A percentile compares a stretch with the other conserved stretches of the same genome.
These are phyloP conservation scores for Colletotrichum destructivum DNA, from an alignment of 2,329 filamentous ascomycete species.

Conservation along the genomic window DNA sequence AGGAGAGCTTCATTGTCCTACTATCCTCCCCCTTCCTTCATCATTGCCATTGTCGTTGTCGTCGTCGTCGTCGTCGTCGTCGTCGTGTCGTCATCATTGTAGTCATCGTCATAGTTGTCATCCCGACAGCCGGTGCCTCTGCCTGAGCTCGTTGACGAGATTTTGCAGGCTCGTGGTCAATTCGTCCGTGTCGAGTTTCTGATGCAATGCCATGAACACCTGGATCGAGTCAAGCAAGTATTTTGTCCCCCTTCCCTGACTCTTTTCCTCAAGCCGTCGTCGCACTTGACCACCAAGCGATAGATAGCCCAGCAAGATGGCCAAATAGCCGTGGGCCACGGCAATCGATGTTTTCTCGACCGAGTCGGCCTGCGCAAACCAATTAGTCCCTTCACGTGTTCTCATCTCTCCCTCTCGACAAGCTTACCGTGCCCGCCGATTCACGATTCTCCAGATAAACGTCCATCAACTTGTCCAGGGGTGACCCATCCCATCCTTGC, in stretches of 20 bases:
- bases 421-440: slow-evolving; percentile 76
- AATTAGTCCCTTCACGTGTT: slow-evolving; percentile 37
- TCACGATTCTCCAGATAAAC: slow-evolving; percentile 79
- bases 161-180: slow-evolving; percentile 52
- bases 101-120: slow-evolving; percentile 2
- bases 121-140: slow-evolving; percentile 11
- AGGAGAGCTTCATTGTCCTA: not conserved
- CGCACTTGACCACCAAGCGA: slow-evolving; percentile 70
- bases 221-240: slow-evolving; percentile 67
- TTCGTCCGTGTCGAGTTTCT: slow-evolving; percentile 62
- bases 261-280: slow-evolving; percentile 58
- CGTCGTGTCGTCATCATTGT: slow-evolving; percentile 6
- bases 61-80: not conserved
- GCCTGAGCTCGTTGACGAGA: slow-evolving; percentile 54
- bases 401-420: not conserved
- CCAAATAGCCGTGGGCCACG: slow-evolving; percentile 88
- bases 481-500: slow-evolving; percentile 55
- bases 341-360: slow-evolving; percentile 83
- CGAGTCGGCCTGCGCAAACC: slow-evolving; percentile 71
- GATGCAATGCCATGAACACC: slow-evolving; percentile 68
- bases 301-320: slow-evolving; percentile 86
- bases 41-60: not conserved
- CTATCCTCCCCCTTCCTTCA: not conserved
- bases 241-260: slow-evolving; percentile 60
- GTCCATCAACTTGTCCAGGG: slow-evolving; percentile 72